phyloP scores from a whole-genome alignment of 2,329 filamentous ascomycete genomes.

The Xylariaceae sp. region DNA sequence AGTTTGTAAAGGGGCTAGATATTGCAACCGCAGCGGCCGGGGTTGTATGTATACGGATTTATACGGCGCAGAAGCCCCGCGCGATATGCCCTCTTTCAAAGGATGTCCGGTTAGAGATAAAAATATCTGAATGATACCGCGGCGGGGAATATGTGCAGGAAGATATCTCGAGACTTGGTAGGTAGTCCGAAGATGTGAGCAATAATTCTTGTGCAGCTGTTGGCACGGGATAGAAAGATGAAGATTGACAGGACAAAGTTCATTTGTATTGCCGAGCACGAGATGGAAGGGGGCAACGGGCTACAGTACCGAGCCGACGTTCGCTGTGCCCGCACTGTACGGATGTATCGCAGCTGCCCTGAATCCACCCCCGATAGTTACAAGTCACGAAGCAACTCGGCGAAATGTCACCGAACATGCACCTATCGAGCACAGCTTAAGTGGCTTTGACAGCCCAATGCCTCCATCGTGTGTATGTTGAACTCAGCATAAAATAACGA shows the following conservation, averaged over 20 bases:
- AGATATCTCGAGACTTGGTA: background rate
- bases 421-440: background rate
- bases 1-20: background rate
- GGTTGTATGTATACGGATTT: background rate
- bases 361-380: background rate
- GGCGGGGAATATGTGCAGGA: background rate
- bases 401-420: background rate
- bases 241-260: background rate
- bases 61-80: constrained; percentile 7
- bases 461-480: too few species aligned
- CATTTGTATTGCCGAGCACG: background rate
- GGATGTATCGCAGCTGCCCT: background rate
- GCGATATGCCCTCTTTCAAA: background rate
- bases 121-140: background rate
- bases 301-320: too few species aligned
- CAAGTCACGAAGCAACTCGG: background rate
- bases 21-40: background rate
- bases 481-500: too few species aligned
- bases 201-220: background rate
- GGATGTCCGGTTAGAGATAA: background rate
- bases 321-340: background rate
- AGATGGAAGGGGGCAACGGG: background rate
- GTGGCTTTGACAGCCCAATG: background rate
- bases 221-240: background rate
- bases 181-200: background rate